A percentile compares a stretch with the other conserved stretches of the same genome.
Conservation (phyloP, 257 asterid species). For the Salvia hispanica region DNA sequence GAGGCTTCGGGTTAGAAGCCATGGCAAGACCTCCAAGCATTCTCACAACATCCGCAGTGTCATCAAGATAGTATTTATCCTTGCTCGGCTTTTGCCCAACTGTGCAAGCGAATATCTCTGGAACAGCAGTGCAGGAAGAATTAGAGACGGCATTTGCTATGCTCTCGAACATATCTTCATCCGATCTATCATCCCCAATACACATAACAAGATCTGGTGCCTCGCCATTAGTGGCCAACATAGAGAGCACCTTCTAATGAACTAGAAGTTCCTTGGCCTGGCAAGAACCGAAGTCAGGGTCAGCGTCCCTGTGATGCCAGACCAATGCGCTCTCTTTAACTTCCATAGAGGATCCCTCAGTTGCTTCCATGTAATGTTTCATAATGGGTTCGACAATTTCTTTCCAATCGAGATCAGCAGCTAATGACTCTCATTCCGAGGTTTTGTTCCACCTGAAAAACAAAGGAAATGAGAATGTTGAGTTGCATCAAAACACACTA, state of each 20-base stretch:
- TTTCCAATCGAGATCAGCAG: conserved; percentile 81
- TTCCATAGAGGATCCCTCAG: conserved; percentile 91
- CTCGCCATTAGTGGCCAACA: conserved; percentile 46
- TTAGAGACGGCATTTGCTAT: conserved; percentile 49
- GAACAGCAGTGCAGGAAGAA: conserved; percentile 47
- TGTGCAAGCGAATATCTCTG: conserved; percentile 86
- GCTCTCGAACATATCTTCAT: conserved; percentile 95
- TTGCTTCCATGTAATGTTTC: conserved; percentile 77
- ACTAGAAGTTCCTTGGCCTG: conserved; percentile 80
- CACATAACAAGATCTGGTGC: conserved; percentile 82
- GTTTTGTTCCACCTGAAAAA: conserved; percentile 55
- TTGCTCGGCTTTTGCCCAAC: conserved; percentile 97
- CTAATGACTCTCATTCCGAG: conserved; percentile 69
- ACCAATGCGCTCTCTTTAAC: conserved; percentile 88
- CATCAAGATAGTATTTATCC: conserved; percentile 88
- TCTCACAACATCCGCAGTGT: conserved; percentile 67
- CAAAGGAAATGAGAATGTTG: conserved; percentile 17
- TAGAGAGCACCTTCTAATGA: conserved; percentile 71
- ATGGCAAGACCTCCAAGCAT: conserved; percentile 68
- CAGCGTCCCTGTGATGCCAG: conserved; percentile 89
- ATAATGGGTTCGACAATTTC: conserved; percentile 80
- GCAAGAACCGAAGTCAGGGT: conserved; percentile 86
- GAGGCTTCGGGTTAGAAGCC: conserved; percentile 66
- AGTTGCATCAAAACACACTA: not conserved
- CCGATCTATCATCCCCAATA: conserved; percentile 85